Evolutionary conservation across 1,139 yeast species (phyloP).

Genomic region (Suhomyces atakaporum): DNA sequence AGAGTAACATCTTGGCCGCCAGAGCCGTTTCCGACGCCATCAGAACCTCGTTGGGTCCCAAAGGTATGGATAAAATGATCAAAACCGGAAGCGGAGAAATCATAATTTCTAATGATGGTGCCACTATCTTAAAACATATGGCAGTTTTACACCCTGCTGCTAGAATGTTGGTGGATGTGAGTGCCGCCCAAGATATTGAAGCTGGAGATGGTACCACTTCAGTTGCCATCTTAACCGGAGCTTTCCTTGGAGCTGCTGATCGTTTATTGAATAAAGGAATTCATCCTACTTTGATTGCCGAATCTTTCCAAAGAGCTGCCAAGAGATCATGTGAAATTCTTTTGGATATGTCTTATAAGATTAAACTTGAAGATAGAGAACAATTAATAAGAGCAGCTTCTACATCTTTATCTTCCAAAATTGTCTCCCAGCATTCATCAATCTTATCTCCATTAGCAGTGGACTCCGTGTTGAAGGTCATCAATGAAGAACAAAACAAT

Average conservation of each 20-base stretch:
- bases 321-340: constrained; percentile 80
- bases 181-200: constrained; percentile 96
- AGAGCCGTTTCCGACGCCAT: constrained; percentile 98
- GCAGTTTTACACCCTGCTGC: constrained; percentile 99
- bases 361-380: constrained; percentile 74
- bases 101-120: constrained; percentile 96
- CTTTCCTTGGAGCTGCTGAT: constrained; percentile 92
- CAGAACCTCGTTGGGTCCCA: constrained; percentile 96
- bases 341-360: constrained; percentile 79
- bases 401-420: constrained; percentile 90
- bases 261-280: constrained; percentile 84
- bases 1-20: constrained; percentile 91
- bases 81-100: constrained; percentile 91
- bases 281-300: constrained; percentile 94
- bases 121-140: constrained; percentile 94
- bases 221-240: constrained; percentile 94
- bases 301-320: constrained; percentile 93
- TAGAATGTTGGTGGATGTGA: constrained; percentile 93
- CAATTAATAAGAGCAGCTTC: constrained; percentile 89
- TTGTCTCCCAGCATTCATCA: constrained; percentile 88
- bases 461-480: constrained; percentile 83
- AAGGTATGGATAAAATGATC: constrained; percentile 99
- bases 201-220: constrained; percentile 99
- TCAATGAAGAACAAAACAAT: constrained; percentile 56
- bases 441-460: constrained; percentile 92